Conservation (phyloP, 2,329 filamentous ascomycete species). For the Phialophora macrospora region DNA sequence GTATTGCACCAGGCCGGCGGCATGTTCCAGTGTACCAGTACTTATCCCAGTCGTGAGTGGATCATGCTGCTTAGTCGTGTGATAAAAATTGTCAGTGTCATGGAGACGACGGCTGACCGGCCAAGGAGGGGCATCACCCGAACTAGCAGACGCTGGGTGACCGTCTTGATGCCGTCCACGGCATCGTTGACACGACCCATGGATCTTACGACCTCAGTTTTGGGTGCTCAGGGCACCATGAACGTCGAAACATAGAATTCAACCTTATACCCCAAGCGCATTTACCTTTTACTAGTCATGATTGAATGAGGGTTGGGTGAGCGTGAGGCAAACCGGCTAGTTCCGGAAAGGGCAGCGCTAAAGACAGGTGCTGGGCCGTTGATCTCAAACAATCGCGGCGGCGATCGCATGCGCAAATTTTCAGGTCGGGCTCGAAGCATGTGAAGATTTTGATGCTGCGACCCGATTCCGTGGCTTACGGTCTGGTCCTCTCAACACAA, state of each 20-base stretch:
- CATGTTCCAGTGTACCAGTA: neutral
- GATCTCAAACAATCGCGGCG: slow-evolving; percentile 24
- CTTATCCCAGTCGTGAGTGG: neutral
- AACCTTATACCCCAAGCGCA: neutral
- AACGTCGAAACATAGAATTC: neutral
- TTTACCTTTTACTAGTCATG: neutral
- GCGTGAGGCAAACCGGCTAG: slow-evolving; percentile 5
- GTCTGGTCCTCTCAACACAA: neutral
- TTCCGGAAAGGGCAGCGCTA: slow-evolving; percentile 12
- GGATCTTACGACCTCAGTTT: neutral
- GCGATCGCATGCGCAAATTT: slow-evolving; percentile 24
- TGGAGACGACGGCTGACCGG: slow-evolving; percentile 3
- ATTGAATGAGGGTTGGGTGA: neutral
- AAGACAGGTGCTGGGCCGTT: slow-evolving; percentile 7
- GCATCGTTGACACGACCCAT: neutral
- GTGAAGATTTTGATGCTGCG: slow-evolving; percentile 21
- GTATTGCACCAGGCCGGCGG: neutral
- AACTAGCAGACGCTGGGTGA: slow-evolving; percentile 2
- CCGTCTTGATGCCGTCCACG: neutral
- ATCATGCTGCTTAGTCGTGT: neutral
- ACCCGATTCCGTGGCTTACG: neutral
- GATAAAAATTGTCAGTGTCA: slow-evolving; percentile 3
- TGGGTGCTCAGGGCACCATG: neutral
- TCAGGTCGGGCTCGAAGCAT: slow-evolving; percentile 18
- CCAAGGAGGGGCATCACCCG: slow-evolving; percentile 4